These are phyloP conservation scores for Phaffia australis DNA, from an alignment of 768 basidiomycete species.

Conservation along the genomic window DNA sequence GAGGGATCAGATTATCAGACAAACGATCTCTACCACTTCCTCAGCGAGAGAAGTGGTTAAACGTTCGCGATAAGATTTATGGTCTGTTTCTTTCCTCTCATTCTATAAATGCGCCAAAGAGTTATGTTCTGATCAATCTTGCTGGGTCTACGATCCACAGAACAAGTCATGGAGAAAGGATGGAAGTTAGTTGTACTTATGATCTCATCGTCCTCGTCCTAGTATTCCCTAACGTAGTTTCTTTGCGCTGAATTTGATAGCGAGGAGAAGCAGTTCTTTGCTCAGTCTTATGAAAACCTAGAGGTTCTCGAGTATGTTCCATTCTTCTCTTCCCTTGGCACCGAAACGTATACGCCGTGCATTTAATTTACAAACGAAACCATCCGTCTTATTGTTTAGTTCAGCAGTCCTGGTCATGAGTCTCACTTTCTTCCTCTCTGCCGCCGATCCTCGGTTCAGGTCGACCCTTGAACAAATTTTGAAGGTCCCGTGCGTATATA, in stretches of 20 bases:
- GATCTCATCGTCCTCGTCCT: background rate
- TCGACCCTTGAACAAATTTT: slow-evolving; percentile 72
- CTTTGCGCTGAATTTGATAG: background rate
- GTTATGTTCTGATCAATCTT: background rate
- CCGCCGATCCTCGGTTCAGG: slow-evolving; percentile 70
- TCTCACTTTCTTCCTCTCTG: slow-evolving; percentile 29
- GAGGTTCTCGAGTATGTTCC: slow-evolving; percentile 40
- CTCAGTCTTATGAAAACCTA: slow-evolving; percentile 81
- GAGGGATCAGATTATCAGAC: slow-evolving; percentile 86
- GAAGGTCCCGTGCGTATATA: slow-evolving; percentile 48
- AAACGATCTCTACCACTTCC: slow-evolving; percentile 74
- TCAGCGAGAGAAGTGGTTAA: slow-evolving; percentile 52
- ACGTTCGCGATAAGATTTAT: slow-evolving; percentile 68
- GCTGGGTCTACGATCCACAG: background rate
- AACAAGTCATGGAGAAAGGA: slow-evolving; percentile 80
- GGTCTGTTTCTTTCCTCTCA: slow-evolving; percentile 33
- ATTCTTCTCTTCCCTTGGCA: too few relatives aligned
- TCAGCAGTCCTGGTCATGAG: slow-evolving; percentile 25
- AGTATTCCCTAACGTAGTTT: too few relatives aligned
- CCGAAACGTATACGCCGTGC: too few relatives aligned
- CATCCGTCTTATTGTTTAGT: background rate
- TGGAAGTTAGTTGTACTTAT: slow-evolving; percentile 49
- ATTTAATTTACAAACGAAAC: too few relatives aligned
- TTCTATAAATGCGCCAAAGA: background rate
- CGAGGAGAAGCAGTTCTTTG: slow-evolving; percentile 32